A percentile compares a stretch with the other conserved stretches of the same genome.
Evolutionary conservation across 106 monocot genomes (phyloP).

Genomic region (Acorus calamus): DNA sequence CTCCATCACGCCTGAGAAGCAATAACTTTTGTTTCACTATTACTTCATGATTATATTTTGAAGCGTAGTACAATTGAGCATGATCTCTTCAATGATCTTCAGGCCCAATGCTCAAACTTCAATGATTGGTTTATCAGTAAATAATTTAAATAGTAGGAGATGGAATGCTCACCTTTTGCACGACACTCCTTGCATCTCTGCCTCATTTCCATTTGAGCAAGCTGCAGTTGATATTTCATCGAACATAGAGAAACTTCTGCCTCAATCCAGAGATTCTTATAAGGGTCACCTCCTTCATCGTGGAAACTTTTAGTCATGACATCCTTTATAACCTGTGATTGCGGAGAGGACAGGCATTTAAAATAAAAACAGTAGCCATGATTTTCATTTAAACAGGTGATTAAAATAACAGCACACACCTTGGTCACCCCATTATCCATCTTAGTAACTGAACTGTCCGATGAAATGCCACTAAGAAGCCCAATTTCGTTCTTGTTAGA

Average conservation of each 20-base stretch:
- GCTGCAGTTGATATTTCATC: constrained; percentile 46
- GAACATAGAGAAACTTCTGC: constrained; percentile 48
- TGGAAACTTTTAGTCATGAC: constrained; percentile 7
- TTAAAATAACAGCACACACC: neutral
- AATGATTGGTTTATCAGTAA: too few relatives aligned
- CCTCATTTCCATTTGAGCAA: constrained; percentile 10
- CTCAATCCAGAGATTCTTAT: constrained; percentile 54
- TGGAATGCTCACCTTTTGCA: constrained; percentile 14
- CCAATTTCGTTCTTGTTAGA: too few relatives aligned
- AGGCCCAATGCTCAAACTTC: too few relatives aligned
- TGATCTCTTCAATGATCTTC: too few relatives aligned
- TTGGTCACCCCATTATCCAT: neutral
- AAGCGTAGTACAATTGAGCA: too few relatives aligned
- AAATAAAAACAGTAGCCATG: too few relatives aligned
- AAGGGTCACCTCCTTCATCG: constrained; percentile 18
- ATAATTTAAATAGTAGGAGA: neutral
- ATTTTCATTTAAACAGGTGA: neutral
- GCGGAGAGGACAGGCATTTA: neutral
- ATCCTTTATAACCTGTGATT: constrained; percentile 23
- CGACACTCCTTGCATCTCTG: neutral
- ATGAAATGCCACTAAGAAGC: too few relatives aligned
- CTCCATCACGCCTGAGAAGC: too few relatives aligned
- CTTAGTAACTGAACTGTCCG: neutral
- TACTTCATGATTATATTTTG: too few relatives aligned
- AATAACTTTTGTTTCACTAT: too few relatives aligned